Evolutionary conservation across 2,329 filamentous ascomycete species (phyloP), one percentile per base, ranked within the genome.

Genomic region (Plenodomus tracheiphilus): DNA sequence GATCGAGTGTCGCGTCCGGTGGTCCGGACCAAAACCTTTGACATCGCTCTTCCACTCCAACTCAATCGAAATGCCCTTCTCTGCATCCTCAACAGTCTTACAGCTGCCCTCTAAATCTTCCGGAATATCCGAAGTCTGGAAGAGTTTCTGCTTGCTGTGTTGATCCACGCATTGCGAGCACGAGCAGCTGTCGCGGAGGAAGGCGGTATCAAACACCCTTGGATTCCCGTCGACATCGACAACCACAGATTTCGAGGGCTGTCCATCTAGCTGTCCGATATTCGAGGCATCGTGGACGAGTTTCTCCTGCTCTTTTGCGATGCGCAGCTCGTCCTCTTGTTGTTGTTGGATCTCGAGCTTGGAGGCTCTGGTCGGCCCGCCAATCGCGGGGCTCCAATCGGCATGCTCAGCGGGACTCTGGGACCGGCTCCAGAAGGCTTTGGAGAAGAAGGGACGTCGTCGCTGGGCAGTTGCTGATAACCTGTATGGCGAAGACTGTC

Each of bases 121-220:
- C 0, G 85, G 82, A 36, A 91, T 85, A 43, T 90, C 85, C 17
- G 77, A 76, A 1, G 85, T 85, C 46, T 81, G 80, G 69, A 89
- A 89, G 32, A 76, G 75, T 71, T 86, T 87, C 65, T 87, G 84
- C 36, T 77, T 79, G 15, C 82, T 84, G 36, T 81, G 79, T 3
- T 79, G 74, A 63, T 86, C 80, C 25, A 84, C 75, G 62, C 84
- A 87, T 38, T 54, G 61, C n/a, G 74, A 56, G 64, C 84, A 87
- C 17, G 72, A 64, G 70, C 85, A 87, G 47, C 79, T 71, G 65
- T 87, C 84, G 32, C 85, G 79, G 17, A 86, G 68, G 43, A 71
- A 71, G 8, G 62, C 65, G 17, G 65, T 61, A 48, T 72, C 69
- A 39, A 72, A 71, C 13, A 60, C 43, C 28, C 59, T 62, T 21